Percentiles rank a stretch among this genome's conserved stretches.
These are phyloP conservation scores for Lactuca sativa DNA, from an alignment of 129 eudicot species.

Conservation along the genomic window DNA sequence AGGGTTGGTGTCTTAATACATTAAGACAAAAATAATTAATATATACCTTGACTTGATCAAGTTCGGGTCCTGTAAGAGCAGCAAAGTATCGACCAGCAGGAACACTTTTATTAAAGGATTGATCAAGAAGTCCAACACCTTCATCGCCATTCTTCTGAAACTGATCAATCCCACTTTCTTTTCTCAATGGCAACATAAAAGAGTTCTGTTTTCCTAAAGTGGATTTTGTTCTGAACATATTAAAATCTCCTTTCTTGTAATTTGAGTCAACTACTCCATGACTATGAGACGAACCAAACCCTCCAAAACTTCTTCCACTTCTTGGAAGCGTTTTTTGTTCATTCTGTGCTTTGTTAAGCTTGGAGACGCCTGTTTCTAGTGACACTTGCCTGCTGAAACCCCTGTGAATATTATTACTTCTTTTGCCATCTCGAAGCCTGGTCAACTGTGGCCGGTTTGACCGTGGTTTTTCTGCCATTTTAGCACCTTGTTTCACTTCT, in stretches of 20 bases:
- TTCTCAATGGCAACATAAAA: conserved; percentile 56
- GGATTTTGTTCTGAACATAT: conserved; percentile 74
- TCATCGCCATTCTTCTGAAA: conserved; percentile 33
- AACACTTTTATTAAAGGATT: conserved; percentile 67
- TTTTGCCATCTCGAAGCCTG: conserved; percentile 42
- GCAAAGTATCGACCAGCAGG: conserved; percentile 99
- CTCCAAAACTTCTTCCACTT: conserved; percentile 85
- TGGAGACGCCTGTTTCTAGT: conserved; percentile 74
- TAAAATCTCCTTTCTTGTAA: conserved; percentile 62
- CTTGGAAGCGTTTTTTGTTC: conserved; percentile 47
- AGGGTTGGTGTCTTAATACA: background rate
- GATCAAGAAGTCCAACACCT: conserved; percentile 41
- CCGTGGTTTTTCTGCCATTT: conserved; percentile 25
- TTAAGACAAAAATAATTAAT: background rate
- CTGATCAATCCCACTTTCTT: conserved; percentile 50
- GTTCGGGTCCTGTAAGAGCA: conserved; percentile 92
- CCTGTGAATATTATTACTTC: conserved; percentile 22
- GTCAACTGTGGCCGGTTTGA: conserved; percentile 17
- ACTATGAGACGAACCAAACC: conserved; percentile 53
- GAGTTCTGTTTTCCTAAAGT: conserved; percentile 65
- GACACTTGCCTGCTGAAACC: conserved; percentile 74
- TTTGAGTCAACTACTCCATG: conserved; percentile 14
- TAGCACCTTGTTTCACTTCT: conserved; percentile 15
- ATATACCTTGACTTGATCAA: conserved; percentile 94
- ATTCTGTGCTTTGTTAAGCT: conserved; percentile 48